A percentile compares a stretch with the other conserved stretches of the same genome.
These are phyloP conservation scores for Alternaria burnsii DNA, from an alignment of 2,329 filamentous ascomycete genomes.

Conservation along the genomic window DNA sequence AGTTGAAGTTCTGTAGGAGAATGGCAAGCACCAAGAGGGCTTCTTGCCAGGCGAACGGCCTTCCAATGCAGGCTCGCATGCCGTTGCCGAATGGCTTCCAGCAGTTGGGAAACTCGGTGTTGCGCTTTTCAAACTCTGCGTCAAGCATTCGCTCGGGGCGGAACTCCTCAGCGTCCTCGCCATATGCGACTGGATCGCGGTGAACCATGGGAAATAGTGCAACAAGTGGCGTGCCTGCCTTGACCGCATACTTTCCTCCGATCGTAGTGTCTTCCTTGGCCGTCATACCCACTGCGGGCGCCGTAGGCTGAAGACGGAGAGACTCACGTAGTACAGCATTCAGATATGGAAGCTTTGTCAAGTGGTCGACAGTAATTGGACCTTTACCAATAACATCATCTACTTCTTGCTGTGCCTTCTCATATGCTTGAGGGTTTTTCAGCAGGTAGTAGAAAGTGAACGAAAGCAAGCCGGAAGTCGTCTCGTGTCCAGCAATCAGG, in stretches of 20 bases:
- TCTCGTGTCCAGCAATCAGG: slow-evolving; percentile 59
- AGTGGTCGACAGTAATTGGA: slow-evolving; percentile 58
- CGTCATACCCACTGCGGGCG: slow-evolving; percentile 58
- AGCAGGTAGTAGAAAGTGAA: slow-evolving; percentile 62
- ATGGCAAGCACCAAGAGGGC: slow-evolving; percentile 56
- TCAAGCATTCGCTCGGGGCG: slow-evolving; percentile 59
- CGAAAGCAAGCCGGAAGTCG: slow-evolving; percentile 49
- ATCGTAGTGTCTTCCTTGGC: slow-evolving; percentile 46
- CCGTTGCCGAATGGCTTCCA: slow-evolving; percentile 66
- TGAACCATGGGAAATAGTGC: slow-evolving; percentile 50
- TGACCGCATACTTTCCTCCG: slow-evolving; percentile 52
- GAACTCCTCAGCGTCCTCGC: slow-evolving; percentile 56
- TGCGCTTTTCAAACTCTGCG: slow-evolving; percentile 51
- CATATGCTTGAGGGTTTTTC: slow-evolving; percentile 60
- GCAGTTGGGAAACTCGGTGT: slow-evolving; percentile 51
- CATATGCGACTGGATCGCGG: slow-evolving; percentile 54
- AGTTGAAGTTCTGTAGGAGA: slow-evolving; percentile 57
- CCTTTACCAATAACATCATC: slow-evolving; percentile 60
- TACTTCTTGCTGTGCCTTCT: slow-evolving; percentile 62
- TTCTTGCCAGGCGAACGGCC: slow-evolving; percentile 65
- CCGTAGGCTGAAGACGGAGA: slow-evolving; percentile 64
- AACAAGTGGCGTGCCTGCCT: slow-evolving; percentile 43
- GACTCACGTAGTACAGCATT: slow-evolving; percentile 64
- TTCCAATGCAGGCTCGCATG: slow-evolving; percentile 62
- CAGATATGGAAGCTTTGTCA: slow-evolving; percentile 63